phyloP scores from a whole-genome alignment of 1,284 basidiomycete genomes.

The Gastroboletus turbinatus region DNA sequence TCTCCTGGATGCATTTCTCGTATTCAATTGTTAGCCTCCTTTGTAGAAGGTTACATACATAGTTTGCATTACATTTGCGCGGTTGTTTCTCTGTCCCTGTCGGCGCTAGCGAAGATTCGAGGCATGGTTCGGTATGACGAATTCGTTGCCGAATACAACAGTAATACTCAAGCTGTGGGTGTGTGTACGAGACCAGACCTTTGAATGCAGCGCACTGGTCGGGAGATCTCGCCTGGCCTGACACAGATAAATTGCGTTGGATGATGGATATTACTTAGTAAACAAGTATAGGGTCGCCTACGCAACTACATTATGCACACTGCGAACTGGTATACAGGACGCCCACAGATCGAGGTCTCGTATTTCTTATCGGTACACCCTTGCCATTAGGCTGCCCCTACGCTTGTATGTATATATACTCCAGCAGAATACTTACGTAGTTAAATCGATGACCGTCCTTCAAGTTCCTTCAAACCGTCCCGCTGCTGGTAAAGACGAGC shows the following conservation, averaged over 20 bases:
- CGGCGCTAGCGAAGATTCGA: neutral
- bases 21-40: neutral
- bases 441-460: too few relatives aligned
- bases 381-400: neutral
- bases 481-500: neutral
- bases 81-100: neutral
- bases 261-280: neutral
- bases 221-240: neutral
- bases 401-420: neutral
- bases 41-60: neutral
- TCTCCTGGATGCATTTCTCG: neutral
- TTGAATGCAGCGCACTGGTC: neutral
- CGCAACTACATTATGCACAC: neutral
- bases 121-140: neutral
- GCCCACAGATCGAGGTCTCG: neutral
- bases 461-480: neutral
- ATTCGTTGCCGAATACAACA: too few relatives aligned
- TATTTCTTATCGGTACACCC: neutral
- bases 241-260: neutral
- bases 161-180: too few relatives aligned
- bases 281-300: neutral
- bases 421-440: neutral
- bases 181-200: neutral
- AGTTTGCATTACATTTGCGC: neutral
- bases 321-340: neutral